Base-by-base conservation (phyloP, 306 rosid genomes). In the Sindora glabra region DNA sequence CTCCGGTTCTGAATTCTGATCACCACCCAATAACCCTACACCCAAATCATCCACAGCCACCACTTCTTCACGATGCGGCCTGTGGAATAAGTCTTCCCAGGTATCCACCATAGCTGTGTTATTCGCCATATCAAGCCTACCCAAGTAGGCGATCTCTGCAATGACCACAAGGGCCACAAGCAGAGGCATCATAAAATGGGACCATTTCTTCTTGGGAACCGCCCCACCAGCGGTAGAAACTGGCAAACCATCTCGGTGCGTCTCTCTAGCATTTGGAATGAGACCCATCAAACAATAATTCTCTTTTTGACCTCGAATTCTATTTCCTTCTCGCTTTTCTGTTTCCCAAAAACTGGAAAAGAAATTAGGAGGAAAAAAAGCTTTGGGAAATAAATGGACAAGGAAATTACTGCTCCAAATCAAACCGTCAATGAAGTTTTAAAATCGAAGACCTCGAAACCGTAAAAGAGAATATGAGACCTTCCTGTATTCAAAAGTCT, bases 121-220 rank as follows among this genome's bases (percentile, higher is more conserved):
- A 56, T 89, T 86, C n/a, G 75, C 85, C 73, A 86, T 64, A 78
- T 92, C 95, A 10, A 89, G 89, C 68, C 82, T 69, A 36, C 89
- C 85, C 74, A 92, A 73, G 66, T 89, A 86, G 45, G 75, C 81
- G 79, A 92, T 92, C 84, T 89, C 95, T 14, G 89, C 86, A 38
- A 92, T 29, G 16, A 92, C 95, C 39, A 89, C 90, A 9, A 92
- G 65, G 18, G 81, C 83, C 17, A 84, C 86, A 10, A 80, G 63
- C 0, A 92, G 55, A 55, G 90, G 89, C 90, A 86, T 68, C 4
- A 85, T n/a, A n/a, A 85, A 52, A 50, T 80, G 80, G 44, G 71
- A 47, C 89, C 95, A 89, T 77, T 53, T 84, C 68, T 64, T 82
- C 89, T 79, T 89, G 10, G 73, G 40, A 11, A 26, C 51, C 32